Base-by-base conservation (phyloP, 1,139 yeast species). In the Hyphopichia wangnamkhiaoensis region DNA sequence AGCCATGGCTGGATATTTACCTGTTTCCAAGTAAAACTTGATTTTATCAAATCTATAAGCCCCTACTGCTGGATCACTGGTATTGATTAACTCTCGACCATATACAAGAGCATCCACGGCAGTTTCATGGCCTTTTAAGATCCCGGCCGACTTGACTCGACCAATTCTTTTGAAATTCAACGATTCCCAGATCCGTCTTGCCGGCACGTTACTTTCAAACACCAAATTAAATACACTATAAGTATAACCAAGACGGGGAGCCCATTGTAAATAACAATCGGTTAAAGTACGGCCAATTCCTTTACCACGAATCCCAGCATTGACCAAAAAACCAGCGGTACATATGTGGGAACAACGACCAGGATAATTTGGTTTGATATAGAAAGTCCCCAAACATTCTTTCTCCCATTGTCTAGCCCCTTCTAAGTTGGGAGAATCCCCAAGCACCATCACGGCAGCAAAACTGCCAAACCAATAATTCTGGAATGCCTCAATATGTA, bases 291-390 rank as follows among this genome's bases (percentile, higher is more conserved):
- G 71, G 4, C 98, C 98, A 32, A 93, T 86, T 3, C 98, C 96
- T 56, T 84, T 85, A n/a, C 94, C 93, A 50, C 98, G 67, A 47
- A 87, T 87, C 45, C 95, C 95, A 2, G 95, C 94, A 60, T 90
- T 89, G 2, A 93, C 98, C 38, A 93, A 66, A 49, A 93, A 87
- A 24, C 84, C 85, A 2, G 89, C 95, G 0, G 95, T 88, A 52
- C 96, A 90, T n/a, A 93, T 84, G 59, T 91, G 98, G 0, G 95
- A 80, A 35, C 95, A 84, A 35, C 98, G 70, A 2, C 98, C 98
- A 0, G 97, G 96, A 55, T 84, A 93, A 53, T 89, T 87, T 4
- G 97, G 95, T 50, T 86, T 86, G 43, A 91, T 74, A 56, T 76
- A 81, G 56, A 90, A 90, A 2, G 89, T 76, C 0, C 97, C 98